A percentile compares a stretch with the other conserved stretches of the same genome.
These are phyloP conservation scores for Eutypa lata DNA, from an alignment of 2,329 filamentous ascomycete species.

Conservation along the genomic window DNA sequence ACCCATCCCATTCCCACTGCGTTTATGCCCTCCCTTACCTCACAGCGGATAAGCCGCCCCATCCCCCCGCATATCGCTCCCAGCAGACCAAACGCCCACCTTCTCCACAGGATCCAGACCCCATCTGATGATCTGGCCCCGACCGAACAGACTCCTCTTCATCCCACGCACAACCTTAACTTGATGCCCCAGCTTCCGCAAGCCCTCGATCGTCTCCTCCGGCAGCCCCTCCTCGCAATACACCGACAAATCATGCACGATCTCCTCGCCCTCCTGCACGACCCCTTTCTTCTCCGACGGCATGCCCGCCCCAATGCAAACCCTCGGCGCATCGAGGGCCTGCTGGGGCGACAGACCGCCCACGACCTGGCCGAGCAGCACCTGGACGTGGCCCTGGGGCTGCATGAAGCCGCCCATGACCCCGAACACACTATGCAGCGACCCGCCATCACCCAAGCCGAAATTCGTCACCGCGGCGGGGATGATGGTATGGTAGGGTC, in stretches of 20 bases:
- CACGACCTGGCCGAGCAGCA: slow-evolving; percentile 82
- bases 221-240: slow-evolving; percentile 81
- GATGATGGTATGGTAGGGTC: slow-evolving; percentile 98
- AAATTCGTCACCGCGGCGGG: slow-evolving; percentile 83
- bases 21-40: neutral
- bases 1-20: too few relatives aligned
- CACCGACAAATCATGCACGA: slow-evolving; percentile 54
- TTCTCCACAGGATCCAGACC: slow-evolving; percentile 68
- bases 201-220: slow-evolving; percentile 61
- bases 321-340: slow-evolving; percentile 84
- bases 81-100: slow-evolving; percentile 75
- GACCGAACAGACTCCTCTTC: slow-evolving; percentile 69
- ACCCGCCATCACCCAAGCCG: slow-evolving; percentile 60
- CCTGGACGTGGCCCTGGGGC: slow-evolving; percentile 93
- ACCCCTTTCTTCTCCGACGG: slow-evolving; percentile 57
- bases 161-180: slow-evolving; percentile 66
- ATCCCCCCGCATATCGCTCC: slow-evolving; percentile 85
- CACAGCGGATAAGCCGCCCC: slow-evolving; percentile 61
- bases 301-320: slow-evolving; percentile 79
- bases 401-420: slow-evolving; percentile 99
- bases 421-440: slow-evolving; percentile 81
- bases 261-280: slow-evolving; percentile 6
- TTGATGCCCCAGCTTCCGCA: slow-evolving; percentile 70
- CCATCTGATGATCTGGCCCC: slow-evolving; percentile 81
- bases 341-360: slow-evolving; percentile 81